Conservation (phyloP, 768 basidiomycete species). For the Russula earlei region DNA sequence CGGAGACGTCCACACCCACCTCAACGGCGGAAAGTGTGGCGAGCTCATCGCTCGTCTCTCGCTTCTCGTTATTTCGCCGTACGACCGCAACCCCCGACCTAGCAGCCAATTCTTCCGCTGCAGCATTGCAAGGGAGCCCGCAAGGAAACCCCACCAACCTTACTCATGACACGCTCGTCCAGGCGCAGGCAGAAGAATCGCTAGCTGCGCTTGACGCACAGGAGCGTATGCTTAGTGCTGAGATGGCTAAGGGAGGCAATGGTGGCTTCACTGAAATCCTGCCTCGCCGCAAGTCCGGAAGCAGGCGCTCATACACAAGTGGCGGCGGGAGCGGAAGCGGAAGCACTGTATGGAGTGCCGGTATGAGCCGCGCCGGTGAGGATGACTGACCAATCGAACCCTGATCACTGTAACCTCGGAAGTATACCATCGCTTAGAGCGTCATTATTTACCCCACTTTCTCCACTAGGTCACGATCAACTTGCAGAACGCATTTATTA, state of each 20-base stretch:
- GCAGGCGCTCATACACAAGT: conserved; percentile 46
- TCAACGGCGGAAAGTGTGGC: conserved; percentile 24
- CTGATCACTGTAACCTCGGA: background rate
- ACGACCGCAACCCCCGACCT: conserved; percentile 40
- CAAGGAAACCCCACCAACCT: conserved; percentile 34
- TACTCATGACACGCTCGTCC: conserved; percentile 69
- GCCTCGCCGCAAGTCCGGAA: conserved; percentile 39
- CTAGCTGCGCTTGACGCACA: conserved; percentile 73
- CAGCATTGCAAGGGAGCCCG: conserved; percentile 24
- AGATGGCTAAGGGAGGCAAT: conserved; percentile 63
- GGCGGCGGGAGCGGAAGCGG: conserved; percentile 62
- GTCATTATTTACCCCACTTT: conserved; percentile 17
- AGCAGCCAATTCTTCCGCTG: conserved; percentile 39
- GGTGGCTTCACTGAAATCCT: conserved; percentile 77
- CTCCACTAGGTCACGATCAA: conserved; percentile 1
- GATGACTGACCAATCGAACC: conserved; percentile 22
- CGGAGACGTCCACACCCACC: conserved; percentile 24
- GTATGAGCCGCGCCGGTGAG: conserved; percentile 55
- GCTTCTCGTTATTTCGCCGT: conserved; percentile 66
- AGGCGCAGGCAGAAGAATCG: conserved; percentile 66
- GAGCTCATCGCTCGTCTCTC: conserved; percentile 29
- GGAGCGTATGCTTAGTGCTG: conserved; percentile 60
- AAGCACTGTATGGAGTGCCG: conserved; percentile 83
- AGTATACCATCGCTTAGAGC: background rate
- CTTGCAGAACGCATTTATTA: conserved; percentile 11